Evolutionary conservation across 1,139 yeast genomes (phyloP), one percentile per base, ranked within the genome.

Genomic region (Sugiyamaella pinicola): DNA sequence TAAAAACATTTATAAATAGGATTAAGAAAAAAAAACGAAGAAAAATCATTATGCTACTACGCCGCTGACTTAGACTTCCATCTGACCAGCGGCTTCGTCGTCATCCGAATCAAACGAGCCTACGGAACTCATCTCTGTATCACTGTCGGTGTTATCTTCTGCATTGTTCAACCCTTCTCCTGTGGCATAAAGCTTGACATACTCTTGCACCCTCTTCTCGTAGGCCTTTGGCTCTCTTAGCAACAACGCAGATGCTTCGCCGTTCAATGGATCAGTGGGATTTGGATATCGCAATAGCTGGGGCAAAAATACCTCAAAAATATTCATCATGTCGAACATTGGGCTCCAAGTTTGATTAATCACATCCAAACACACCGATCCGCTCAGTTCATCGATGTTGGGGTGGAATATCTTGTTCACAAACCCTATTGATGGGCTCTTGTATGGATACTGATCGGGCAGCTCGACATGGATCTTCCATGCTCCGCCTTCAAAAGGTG

Each of bases 321-420:
- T 88, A 69, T 93, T 93, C 61, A 85, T 76, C 62, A 91, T 78
- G 49, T 93, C 98, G 75, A 90, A 93, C 91, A 93, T 87, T 2
- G 99, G 99, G 42, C 96, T 87, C 99, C 99, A 93, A 0, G 98
- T 90, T 67, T 93, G 97, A 70, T 93, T 93, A 61, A 93, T 91
- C 33, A 93, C 99, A 67, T 93, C 99, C 55, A 93, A 81, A 71
- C 99, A 93, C 12, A 93, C 97, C 0, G 95, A 84, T 0, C 99
- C 99, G 3, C 96, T 85, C 26, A 83, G 79, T 66, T 88, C 93
- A 49, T 70, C 74, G 38, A 71, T 68, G 67, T 93, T 93, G 5
- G 99, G 99, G 67, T 93, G 99, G 70, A 83, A 91, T 29, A 93
- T 91, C 68, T 85, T 87, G 70, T 91, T 93, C 54, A 84, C 84